Percentiles rank a stretch among this genome's conserved stretches.
These are phyloP conservation scores for Jackrogersella multiformis DNA, from an alignment of 495 filamentous ascomycete genomes.

Conservation along the genomic window DNA sequence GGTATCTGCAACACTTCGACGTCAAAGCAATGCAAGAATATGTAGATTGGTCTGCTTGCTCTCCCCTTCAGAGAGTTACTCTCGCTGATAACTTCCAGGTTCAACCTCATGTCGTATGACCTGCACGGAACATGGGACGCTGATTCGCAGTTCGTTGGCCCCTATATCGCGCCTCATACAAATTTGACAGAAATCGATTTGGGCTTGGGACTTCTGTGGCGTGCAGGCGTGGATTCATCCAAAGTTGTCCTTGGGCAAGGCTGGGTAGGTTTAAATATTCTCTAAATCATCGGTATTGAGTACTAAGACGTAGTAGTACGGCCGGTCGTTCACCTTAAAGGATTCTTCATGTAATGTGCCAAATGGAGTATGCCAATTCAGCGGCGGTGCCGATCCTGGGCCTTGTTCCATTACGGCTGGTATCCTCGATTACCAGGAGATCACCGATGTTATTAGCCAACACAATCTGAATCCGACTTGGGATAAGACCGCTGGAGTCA, in stretches of 20 bases:
- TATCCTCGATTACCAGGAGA: not conserved
- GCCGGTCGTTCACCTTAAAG: not conserved
- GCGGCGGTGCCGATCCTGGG: not conserved
- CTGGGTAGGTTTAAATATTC: not conserved
- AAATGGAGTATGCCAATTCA: not conserved
- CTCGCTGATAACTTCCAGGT: not conserved
- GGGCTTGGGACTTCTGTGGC: not conserved
- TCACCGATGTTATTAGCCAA: not conserved
- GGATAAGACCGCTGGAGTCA: conserved; percentile 48
- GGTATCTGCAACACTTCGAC: conserved; percentile 67
- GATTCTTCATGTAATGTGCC: not conserved
- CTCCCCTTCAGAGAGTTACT: not conserved
- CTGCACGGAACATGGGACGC: conserved; percentile 34
- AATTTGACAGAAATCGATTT: not conserved
- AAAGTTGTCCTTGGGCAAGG: not conserved
- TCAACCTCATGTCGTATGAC: conserved; percentile 68
- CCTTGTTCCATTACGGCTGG: not conserved
- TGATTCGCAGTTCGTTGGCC: not conserved
- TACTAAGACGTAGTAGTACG: not conserved
- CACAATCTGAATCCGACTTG: not conserved
- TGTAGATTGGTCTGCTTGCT: conserved; percentile 54
- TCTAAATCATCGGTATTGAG: not conserved
- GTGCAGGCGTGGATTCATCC: not conserved
- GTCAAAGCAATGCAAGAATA: conserved; percentile 47
- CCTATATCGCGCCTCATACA: not conserved